Conservation (phyloP, 192 early-diverging fungal species). For the Rhizophagus clarus region DNA sequence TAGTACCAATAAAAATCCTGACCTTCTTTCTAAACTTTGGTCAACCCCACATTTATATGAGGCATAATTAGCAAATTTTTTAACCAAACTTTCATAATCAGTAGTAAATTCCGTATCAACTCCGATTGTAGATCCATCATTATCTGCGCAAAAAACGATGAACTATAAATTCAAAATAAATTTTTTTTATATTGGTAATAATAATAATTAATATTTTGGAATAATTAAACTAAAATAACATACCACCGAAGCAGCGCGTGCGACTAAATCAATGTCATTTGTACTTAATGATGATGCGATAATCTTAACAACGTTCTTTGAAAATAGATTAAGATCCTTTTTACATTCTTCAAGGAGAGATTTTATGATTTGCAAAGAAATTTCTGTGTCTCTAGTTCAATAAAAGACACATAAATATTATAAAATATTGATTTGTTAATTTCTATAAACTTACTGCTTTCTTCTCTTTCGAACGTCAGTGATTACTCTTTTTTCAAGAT, state of each 20-base stretch:
- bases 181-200: background rate
- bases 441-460: constrained; percentile 56
- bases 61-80: constrained; percentile 53
- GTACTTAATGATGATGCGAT: constrained; percentile 60
- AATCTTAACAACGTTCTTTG: constrained; percentile 74
- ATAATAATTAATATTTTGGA: background rate
- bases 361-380: constrained; percentile 76
- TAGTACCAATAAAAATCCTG: background rate
- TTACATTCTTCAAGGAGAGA: constrained; percentile 72
- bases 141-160: constrained; percentile 66
- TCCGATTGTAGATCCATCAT: constrained; percentile 69
- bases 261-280: constrained; percentile 61
- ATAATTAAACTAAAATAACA: background rate
- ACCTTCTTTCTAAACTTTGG: constrained; percentile 33
- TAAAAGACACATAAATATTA: background rate
- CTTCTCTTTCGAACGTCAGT: constrained; percentile 64
- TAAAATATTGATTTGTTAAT: background rate
- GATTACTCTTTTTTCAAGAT: constrained; percentile 71
- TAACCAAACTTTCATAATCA: constrained; percentile 59
- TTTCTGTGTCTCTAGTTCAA: constrained; percentile 56
- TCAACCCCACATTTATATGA: constrained; percentile 34
- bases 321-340: constrained; percentile 79
- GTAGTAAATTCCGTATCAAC: constrained; percentile 66
- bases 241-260: constrained; percentile 64
- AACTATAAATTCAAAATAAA: constrained; percentile 47